Conservation (phyloP, 306 rosid genomes). For the Vigna angularis region DNA sequence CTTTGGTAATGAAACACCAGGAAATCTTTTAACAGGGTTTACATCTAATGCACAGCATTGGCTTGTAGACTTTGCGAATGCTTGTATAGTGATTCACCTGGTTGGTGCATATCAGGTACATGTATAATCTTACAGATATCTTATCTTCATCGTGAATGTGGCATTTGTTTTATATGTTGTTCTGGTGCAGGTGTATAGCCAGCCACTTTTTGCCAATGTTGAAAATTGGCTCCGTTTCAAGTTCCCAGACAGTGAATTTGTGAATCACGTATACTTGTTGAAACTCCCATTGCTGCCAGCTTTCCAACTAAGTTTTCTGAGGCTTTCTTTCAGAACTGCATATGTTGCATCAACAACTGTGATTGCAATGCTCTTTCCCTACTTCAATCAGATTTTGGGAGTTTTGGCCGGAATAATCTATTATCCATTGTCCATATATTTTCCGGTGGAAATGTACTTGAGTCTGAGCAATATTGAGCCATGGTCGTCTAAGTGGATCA, state of each 20-base stretch:
- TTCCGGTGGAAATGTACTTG: slow-evolving; percentile 78
- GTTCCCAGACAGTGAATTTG: slow-evolving; percentile 53
- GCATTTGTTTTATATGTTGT: slow-evolving; percentile 21
- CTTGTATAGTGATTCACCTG: slow-evolving; percentile 76
- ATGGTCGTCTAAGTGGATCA: slow-evolving; percentile 68
- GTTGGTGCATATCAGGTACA: slow-evolving; percentile 86
- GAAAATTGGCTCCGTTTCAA: slow-evolving; percentile 59
- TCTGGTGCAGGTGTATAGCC: slow-evolving; percentile 69
- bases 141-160: not conserved
- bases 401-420: slow-evolving; percentile 66
- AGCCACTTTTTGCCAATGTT: slow-evolving; percentile 67
- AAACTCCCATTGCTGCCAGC: slow-evolving; percentile 55
- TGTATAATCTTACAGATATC: not conserved
- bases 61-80: slow-evolving; percentile 79
- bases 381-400: slow-evolving; percentile 78
- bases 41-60: slow-evolving; percentile 55
- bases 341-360: slow-evolving; percentile 61
- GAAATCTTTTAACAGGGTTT: slow-evolving; percentile 78
- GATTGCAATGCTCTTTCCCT: slow-evolving; percentile 69
- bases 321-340: slow-evolving; percentile 60
- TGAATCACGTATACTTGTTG: slow-evolving; percentile 47
- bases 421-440: slow-evolving; percentile 70
- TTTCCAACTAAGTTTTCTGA: slow-evolving; percentile 52
- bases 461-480: slow-evolving; percentile 51
- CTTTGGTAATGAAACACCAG: slow-evolving; percentile 73